These are phyloP conservation scores for Skeletonema marinoi DNA, from an alignment of 108 stramenopile species.

Conservation along the genomic window DNA sequence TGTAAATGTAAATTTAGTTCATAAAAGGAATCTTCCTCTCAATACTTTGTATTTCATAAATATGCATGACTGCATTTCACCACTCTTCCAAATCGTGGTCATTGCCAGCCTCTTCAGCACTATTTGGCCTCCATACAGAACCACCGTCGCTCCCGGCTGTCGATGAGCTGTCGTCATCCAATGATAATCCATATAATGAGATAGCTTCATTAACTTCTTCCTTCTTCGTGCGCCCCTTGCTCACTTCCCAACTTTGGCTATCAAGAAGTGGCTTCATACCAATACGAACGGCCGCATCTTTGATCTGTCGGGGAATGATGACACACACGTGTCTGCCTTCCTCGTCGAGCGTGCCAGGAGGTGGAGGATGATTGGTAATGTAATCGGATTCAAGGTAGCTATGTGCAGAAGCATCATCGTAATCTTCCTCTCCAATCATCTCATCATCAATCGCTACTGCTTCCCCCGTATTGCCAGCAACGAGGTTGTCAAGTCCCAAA, in stretches of 20 bases:
- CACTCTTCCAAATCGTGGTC: neutral
- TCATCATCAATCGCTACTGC: neutral
- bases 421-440: neutral
- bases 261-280: conserved; percentile 1
- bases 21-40: neutral
- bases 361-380: neutral
- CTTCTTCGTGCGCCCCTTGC: neutral
- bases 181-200: neutral
- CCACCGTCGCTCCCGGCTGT: neutral
- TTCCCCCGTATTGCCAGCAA: too few relatives aligned
- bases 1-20: neutral
- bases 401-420: neutral
- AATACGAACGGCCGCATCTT: neutral
- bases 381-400: neutral
- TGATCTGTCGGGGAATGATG: neutral
- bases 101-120: neutral
- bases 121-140: neutral
- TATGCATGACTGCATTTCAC: neutral
- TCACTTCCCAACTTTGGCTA: neutral
- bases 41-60: neutral
- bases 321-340: neutral
- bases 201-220: neutral
- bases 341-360: neutral
- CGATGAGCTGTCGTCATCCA: neutral
- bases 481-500: neutral